Percentiles rank a stretch among this genome's conserved stretches.
phyloP scores from a whole-genome alignment of 2,329 filamentous ascomycete genomes.

The Calonectria multiphialidica region DNA sequence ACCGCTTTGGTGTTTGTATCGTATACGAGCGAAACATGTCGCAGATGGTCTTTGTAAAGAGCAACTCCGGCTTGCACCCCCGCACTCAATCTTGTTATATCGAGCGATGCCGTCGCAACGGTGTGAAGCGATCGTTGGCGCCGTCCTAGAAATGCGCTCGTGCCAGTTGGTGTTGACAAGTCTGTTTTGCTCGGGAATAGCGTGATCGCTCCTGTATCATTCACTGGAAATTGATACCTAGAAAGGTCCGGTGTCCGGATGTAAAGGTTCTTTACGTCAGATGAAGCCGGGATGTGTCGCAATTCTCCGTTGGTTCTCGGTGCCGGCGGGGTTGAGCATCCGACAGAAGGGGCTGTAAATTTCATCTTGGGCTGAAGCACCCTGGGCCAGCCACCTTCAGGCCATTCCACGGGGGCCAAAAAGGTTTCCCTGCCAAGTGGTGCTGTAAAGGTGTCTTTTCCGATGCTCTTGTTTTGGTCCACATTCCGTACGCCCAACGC shows the following conservation, averaged over 20 bases:
- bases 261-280: slow-evolving; percentile 12
- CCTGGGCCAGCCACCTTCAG: slow-evolving; percentile 23
- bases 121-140: slow-evolving; percentile 21
- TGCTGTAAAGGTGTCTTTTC: slow-evolving; percentile 18
- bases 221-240: slow-evolving; percentile 4
- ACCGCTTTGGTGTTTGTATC: background rate
- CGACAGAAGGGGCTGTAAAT: slow-evolving; percentile 8
- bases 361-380: slow-evolving; percentile 17
- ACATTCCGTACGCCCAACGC: slow-evolving; percentile 27
- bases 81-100: background rate
- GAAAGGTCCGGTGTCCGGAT: slow-evolving; percentile 21
- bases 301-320: background rate
- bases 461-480: slow-evolving; percentile 6
- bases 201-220: background rate
- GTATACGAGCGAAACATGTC: slow-evolving; percentile 20
- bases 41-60: slow-evolving; percentile 27
- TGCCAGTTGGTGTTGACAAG: slow-evolving; percentile 17
- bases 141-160: slow-evolving; percentile 18
- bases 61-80: slow-evolving; percentile 17
- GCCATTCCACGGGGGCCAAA: slow-evolving; percentile 23
- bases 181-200: background rate
- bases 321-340: background rate
- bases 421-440: slow-evolving; percentile 27
- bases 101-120: slow-evolving; percentile 17
- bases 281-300: background rate